Percentiles rank a stretch among this genome's conserved stretches.
phyloP scores from a whole-genome alignment of 192 early-diverging fungal species.

The Coemansia umbellata region DNA sequence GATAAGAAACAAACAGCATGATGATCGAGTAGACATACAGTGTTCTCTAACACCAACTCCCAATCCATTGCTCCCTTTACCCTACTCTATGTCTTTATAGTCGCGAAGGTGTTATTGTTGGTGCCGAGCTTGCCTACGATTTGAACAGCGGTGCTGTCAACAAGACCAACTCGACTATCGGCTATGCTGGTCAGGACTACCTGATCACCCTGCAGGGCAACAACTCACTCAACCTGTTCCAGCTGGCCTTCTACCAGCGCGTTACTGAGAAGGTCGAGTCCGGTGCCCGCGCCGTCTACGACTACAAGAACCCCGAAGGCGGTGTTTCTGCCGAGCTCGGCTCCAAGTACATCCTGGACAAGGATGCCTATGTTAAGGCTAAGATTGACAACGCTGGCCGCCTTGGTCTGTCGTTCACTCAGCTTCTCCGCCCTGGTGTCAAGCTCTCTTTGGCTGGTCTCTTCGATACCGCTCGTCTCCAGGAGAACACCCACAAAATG shows the following conservation, averaged over 20 bases:
- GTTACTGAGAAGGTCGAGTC: conserved; percentile 89
- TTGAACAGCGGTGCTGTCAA: conserved; percentile 81
- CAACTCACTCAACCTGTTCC: conserved; percentile 84
- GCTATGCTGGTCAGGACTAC: conserved; percentile 87
- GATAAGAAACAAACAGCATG: too few relatives aligned
- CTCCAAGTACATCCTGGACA: conserved; percentile 90
- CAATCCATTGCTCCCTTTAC: not conserved
- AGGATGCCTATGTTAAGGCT: conserved; percentile 85
- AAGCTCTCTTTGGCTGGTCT: conserved; percentile 90
- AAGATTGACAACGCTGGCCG: conserved; percentile 80
- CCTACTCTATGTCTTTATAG: too few relatives aligned
- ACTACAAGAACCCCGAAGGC: conserved; percentile 71
- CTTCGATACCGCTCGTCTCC: conserved; percentile 90
- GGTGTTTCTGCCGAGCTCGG: conserved; percentile 84
- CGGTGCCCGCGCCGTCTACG: conserved; percentile 91
- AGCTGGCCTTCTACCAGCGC: conserved; percentile 96
- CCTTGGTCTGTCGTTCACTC: conserved; percentile 91
- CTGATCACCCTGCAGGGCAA: conserved; percentile 82
- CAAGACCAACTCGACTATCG: conserved; percentile 86
- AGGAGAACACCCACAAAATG: conserved; percentile 94
- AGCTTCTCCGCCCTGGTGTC: conserved; percentile 87
- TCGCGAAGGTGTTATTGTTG: conserved; percentile 83
- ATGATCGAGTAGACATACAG: too few relatives aligned
- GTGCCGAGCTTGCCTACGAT: conserved; percentile 94
- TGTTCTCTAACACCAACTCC: too few relatives aligned